A percentile compares a stretch with the other conserved stretches of the same genome.
These are phyloP conservation scores for Nakazawaea anatomiae DNA, from an alignment of 805 yeast genomes.

Conservation along the genomic window DNA sequence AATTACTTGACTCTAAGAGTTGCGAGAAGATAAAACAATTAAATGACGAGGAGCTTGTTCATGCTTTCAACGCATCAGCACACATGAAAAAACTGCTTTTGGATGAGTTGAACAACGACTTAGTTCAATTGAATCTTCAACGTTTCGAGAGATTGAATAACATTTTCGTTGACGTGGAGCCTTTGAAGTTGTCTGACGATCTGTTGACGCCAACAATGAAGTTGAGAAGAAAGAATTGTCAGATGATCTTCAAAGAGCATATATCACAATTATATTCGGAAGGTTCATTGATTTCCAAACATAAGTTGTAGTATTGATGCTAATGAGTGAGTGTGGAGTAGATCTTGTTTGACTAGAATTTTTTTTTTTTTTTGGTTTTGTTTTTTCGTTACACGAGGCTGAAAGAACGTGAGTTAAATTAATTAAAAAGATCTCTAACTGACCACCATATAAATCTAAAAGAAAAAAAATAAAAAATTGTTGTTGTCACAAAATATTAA, in stretches of 20 bases:
- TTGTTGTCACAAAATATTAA: too few relatives aligned
- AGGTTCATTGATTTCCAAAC: constrained; percentile 8
- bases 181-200: constrained; percentile 55
- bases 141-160: constrained; percentile 65
- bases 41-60: not conserved
- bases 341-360: too few relatives aligned
- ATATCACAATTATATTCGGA: constrained; percentile 11
- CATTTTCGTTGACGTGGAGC: constrained; percentile 45
- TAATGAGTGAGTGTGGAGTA: too few relatives aligned
- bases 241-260: constrained; percentile 4
- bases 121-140: constrained; percentile 33
- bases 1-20: not conserved
- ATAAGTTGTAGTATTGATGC: too few relatives aligned
- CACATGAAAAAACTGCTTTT: constrained; percentile 27
- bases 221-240: constrained; percentile 26
- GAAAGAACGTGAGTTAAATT: too few relatives aligned
- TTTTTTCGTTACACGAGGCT: too few relatives aligned
- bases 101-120: constrained; percentile 29
- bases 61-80: not conserved
- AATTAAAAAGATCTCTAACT: too few relatives aligned
- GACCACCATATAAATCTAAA: too few relatives aligned
- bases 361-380: too few relatives aligned
- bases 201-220: constrained; percentile 64
- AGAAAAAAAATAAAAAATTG: too few relatives aligned
- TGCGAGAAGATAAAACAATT: not conserved